Evolutionary conservation across 805 yeast genomes (phyloP).

Genomic region (Ogataea philodendri): DNA sequence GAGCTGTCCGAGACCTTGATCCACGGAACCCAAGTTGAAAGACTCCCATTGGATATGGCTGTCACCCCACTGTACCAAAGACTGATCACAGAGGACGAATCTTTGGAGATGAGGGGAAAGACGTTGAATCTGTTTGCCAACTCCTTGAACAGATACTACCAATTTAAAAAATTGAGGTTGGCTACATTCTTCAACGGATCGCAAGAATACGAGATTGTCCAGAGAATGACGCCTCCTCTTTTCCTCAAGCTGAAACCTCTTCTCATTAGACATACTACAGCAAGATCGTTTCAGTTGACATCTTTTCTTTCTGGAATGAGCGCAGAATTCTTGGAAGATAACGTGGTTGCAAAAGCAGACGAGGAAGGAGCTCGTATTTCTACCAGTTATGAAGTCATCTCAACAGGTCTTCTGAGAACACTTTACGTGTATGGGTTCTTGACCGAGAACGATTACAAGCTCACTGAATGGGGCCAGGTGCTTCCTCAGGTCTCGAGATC

Average conservation of each 20-base stretch:
- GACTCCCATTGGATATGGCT: conserved; percentile 67
- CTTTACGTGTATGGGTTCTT: conserved; percentile 52
- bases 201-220: conserved; percentile 41
- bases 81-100: conserved; percentile 46
- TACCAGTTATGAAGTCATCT: conserved; percentile 50
- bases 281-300: conserved; percentile 33
- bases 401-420: conserved; percentile 54
- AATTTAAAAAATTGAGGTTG: conserved; percentile 61
- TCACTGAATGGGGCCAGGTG: conserved; percentile 52
- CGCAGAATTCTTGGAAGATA: conserved; percentile 32
- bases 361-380: conserved; percentile 36
- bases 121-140: conserved; percentile 68
- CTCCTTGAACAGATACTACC: conserved; percentile 79
- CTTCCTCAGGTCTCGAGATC: conserved; percentile 39
- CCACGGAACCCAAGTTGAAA: conserved; percentile 58
- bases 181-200: conserved; percentile 33
- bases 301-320: conserved; percentile 32
- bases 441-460: conserved; percentile 38
- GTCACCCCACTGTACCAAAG: conserved; percentile 52
- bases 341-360: conserved; percentile 17
- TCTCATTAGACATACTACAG: conserved; percentile 32
- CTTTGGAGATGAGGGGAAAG: conserved; percentile 53
- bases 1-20: conserved; percentile 65
- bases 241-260: conserved; percentile 40
- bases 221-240: conserved; percentile 53